Base-by-base conservation (phyloP, 768 basidiomycete species). In the Rhizopogon sp. region DNA sequence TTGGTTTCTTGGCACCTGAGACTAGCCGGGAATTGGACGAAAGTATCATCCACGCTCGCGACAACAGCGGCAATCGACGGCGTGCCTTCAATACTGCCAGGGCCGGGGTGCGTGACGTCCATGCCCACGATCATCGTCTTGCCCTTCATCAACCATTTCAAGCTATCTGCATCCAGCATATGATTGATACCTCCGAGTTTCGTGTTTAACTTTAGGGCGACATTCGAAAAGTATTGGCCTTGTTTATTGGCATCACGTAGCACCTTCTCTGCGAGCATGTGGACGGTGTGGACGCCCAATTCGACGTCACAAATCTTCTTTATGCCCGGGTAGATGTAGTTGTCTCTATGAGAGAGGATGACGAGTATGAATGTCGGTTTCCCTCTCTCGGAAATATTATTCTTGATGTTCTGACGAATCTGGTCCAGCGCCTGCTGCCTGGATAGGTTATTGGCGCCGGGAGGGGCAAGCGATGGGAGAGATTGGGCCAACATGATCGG, bases 51-150 rank as follows among this genome's bases (percentile, higher is more conserved):
- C 1, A 83, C 73, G 55, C 83, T 92, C 0, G 87, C 90, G 2
- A 93, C 91, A 9, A 93, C 85, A 0, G 89, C 90, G 0, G 88
- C 88, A 43, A 93, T 87, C 0, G 88, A 90, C 3, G 91, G 91
- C 1, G 89, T 85, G 3, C 90, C 91, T 3, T 76, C 76, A 50
- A 74, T 66, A 59, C 86, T 87, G 6, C 71, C 77, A 1, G 87
- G 85, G 1, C 87, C 80, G 3, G 90, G 88, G 58, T 93, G 90
- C 0, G 88, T 92, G 0, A 90, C 88, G 62, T 93, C 90, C 58
- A 90, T 88, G 0, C 91, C 91, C 3, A 93, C 84, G 64, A 93
- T 71, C 86, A 93, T 93, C 9, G 90, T 92, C 52, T 77, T 78
- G 59, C 77, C 75, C 66, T 79, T 79, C 1, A 67, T 80, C 45